These are phyloP conservation scores for Trichoderma semiorbis DNA, from an alignment of 2,329 filamentous ascomycete species.

Conservation along the genomic window DNA sequence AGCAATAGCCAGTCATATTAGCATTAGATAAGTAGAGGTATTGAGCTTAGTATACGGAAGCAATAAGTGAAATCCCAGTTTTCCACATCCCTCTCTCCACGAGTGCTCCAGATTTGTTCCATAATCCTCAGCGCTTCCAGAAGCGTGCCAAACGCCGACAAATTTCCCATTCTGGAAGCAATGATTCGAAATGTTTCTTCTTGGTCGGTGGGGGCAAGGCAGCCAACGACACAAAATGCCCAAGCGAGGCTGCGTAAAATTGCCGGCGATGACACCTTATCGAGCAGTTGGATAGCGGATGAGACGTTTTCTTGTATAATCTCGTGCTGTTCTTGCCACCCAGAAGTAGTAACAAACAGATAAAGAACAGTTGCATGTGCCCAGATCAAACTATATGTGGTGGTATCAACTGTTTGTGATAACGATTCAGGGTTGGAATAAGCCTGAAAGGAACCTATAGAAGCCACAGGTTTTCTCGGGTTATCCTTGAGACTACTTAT, in stretches of 20 bases:
- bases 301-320: neutral
- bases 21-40: neutral
- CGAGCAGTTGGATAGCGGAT: neutral
- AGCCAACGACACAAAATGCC: slow-evolving; percentile 8
- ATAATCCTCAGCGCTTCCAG: neutral
- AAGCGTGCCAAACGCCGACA: neutral
- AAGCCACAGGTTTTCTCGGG: neutral
- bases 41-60: neutral
- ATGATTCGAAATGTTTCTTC: neutral
- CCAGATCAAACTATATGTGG: neutral
- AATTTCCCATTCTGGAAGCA: neutral
- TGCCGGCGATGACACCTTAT: neutral
- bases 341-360: neutral
- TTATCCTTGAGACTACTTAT: neutral
- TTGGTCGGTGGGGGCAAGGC: neutral
- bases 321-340: neutral
- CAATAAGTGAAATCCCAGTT: slow-evolving; percentile 3
- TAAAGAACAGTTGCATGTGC: neutral
- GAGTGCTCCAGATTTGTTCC: neutral
- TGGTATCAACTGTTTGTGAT: neutral
- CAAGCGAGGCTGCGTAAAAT: slow-evolving; percentile 1
- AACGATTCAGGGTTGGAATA: neutral
- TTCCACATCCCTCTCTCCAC: neutral
- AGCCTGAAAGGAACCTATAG: neutral
- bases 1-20: neutral